Conservation (phyloP, 2,329 filamentous ascomycete genomes). For the Penicillium decumbens region DNA sequence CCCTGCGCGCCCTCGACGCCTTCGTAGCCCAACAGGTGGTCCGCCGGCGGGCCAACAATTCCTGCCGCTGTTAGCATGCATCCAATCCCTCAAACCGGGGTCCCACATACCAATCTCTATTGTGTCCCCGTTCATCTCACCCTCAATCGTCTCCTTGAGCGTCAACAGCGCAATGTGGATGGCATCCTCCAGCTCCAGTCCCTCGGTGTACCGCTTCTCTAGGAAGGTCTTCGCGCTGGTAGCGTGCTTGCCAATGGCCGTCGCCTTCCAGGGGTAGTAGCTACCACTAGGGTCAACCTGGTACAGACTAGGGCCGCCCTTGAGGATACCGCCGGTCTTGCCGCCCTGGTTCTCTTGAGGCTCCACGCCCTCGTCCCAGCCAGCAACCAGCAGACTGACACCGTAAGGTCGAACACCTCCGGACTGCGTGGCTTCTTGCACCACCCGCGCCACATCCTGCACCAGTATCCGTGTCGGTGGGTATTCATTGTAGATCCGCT, state of each 20-base stretch:
- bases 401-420: slow-evolving; percentile 96
- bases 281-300: slow-evolving; percentile 98
- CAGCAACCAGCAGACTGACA: slow-evolving; percentile 89
- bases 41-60: slow-evolving; percentile 89
- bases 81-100: neutral
- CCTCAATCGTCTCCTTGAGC: slow-evolving; percentile 98
- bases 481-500: slow-evolving; percentile 99
- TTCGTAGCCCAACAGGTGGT: slow-evolving; percentile 82
- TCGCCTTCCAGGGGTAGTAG: slow-evolving; percentile 99
- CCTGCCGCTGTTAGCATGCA: slow-evolving; percentile 50
- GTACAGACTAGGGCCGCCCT: slow-evolving; percentile 95
- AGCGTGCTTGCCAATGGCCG: slow-evolving; percentile 96
- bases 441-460: slow-evolving; percentile 93
- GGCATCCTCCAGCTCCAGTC: slow-evolving; percentile 92
- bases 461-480: slow-evolving; percentile 99
- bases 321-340: slow-evolving; percentile 92
- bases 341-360: slow-evolving; percentile 72
- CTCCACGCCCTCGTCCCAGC: slow-evolving; percentile 95
- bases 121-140: slow-evolving; percentile 97
- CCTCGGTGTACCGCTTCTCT: slow-evolving; percentile 98
- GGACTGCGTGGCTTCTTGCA: slow-evolving; percentile 98
- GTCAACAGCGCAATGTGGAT: slow-evolving; percentile 97
- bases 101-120: slow-evolving; percentile 77
- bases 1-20: slow-evolving; percentile 42
- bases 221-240: slow-evolving; percentile 98